Percentiles rank a stretch among this genome's conserved stretches.
These are phyloP conservation scores for Circinella minor DNA, from an alignment of 371 early-diverging fungal genomes.

Conservation along the genomic window DNA sequence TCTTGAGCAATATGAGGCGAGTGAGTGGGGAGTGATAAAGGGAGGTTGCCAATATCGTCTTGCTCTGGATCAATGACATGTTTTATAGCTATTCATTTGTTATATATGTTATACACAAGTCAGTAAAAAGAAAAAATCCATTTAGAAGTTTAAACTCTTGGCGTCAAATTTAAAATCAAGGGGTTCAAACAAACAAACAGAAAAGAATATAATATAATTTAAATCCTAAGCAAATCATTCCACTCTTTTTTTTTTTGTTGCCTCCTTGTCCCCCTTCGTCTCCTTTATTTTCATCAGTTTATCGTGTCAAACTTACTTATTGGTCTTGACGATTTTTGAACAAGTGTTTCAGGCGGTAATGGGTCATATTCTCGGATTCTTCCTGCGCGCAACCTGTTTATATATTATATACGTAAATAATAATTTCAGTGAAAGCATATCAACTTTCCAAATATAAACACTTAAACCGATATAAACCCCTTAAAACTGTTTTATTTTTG, in stretches of 20 bases:
- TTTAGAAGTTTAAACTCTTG: not conserved
- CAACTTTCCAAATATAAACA: not conserved
- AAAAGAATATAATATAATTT: too few relatives aligned
- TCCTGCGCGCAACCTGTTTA: slow-evolving; percentile 10
- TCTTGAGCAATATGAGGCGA: slow-evolving; percentile 18
- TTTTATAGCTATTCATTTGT: not conserved
- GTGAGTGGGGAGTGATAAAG: not conserved
- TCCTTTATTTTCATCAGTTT: not conserved
- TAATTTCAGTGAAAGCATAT: not conserved
- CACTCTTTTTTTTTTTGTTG: not conserved
- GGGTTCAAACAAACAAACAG: not conserved
- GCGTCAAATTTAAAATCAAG: slow-evolving; percentile 2
- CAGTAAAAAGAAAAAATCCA: too few relatives aligned
- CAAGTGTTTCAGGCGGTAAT: slow-evolving; percentile 4
- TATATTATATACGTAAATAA: not conserved
- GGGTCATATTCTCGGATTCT: slow-evolving; percentile 13
- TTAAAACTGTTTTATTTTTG: too few relatives aligned
- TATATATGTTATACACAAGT: too few relatives aligned
- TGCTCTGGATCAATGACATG: slow-evolving; percentile 9
- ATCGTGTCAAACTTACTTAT: slow-evolving; percentile 8
- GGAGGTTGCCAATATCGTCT: slow-evolving; percentile 6
- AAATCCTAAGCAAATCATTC: too few relatives aligned
- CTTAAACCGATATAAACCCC: too few relatives aligned
- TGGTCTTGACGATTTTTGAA: slow-evolving; percentile 10
- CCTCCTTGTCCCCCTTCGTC: not conserved